Conservation (phyloP, 768 basidiomycete species). For the Rhodosporidiobolus sp. region DNA sequence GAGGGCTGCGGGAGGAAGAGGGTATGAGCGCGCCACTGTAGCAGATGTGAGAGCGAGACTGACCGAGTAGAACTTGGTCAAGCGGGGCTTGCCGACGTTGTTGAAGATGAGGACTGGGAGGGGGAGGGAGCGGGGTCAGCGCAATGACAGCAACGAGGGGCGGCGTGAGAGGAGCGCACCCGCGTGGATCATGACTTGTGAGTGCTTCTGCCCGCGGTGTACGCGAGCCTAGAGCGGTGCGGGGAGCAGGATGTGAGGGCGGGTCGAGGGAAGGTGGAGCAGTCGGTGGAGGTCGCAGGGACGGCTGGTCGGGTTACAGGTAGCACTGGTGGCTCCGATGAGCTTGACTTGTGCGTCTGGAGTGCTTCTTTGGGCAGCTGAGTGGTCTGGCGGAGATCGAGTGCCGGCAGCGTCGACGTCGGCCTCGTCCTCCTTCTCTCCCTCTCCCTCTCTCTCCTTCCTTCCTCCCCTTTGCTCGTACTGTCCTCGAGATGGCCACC, state of each 20-base stretch:
- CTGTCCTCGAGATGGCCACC: constrained; percentile 1
- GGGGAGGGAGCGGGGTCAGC: not conserved
- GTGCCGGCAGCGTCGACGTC: too few species aligned
- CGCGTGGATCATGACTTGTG: constrained; percentile 23
- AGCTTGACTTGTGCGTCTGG: too few species aligned
- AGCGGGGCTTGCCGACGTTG: constrained; percentile 77
- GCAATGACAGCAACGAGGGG: not conserved
- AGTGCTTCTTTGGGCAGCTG: too few species aligned
- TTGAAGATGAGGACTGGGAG: constrained; percentile 66
- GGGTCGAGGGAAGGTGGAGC: not conserved
- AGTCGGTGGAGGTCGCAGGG: not conserved
- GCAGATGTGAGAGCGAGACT: constrained; percentile 53
- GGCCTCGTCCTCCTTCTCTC: too few species aligned
- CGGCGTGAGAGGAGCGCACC: not conserved
- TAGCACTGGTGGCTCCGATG: too few species aligned
- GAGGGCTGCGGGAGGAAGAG: constrained; percentile 29
- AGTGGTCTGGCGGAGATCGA: too few species aligned
- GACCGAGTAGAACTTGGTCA: constrained; percentile 78
- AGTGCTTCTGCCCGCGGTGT: too few species aligned
- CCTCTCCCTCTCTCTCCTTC: not conserved
- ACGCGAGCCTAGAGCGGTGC: too few species aligned
- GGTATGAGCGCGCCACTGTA: constrained; percentile 57
- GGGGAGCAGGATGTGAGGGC: too few species aligned
- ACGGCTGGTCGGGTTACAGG: too few species aligned
- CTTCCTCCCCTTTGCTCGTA: not conserved